Percentiles rank a stretch among this genome's conserved stretches.
These are phyloP conservation scores for Trametes sanguinea DNA, from an alignment of 768 basidiomycete genomes.

Conservation along the genomic window DNA sequence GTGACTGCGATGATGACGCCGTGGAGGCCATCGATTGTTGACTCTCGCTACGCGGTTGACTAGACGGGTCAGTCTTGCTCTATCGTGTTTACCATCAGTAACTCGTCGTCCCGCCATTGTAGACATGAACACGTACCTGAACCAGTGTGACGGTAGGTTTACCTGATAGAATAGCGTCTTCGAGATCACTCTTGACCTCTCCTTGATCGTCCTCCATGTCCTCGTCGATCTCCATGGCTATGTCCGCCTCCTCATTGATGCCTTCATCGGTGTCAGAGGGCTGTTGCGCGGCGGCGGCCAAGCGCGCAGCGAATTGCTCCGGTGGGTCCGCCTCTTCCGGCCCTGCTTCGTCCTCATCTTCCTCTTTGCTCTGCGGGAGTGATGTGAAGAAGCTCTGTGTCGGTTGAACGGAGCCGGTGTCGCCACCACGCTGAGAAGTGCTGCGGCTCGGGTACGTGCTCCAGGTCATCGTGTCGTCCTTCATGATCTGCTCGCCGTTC, in stretches of 20 bases:
- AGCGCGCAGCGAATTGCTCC: constrained; percentile 9
- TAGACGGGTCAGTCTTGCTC: constrained; percentile 29
- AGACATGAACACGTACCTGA: constrained; percentile 15
- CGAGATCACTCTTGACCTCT: constrained; percentile 35
- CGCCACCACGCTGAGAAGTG: constrained; percentile 31
- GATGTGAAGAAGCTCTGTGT: constrained; percentile 20
- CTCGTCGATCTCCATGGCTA: constrained; percentile 40
- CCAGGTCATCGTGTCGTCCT: constrained; percentile 78
- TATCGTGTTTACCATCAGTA: not conserved
- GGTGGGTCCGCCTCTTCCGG: constrained; percentile 33
- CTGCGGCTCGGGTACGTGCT: constrained; percentile 61
- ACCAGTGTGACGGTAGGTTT: constrained; percentile 42
- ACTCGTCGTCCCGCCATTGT: no score
- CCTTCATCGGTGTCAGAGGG: constrained; percentile 16
- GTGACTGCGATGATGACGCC: constrained; percentile 39
- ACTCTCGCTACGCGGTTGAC: constrained; percentile 45
- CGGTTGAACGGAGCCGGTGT: constrained; percentile 19
- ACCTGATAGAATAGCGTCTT: constrained; percentile 44
- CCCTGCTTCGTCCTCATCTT: constrained; percentile 21
- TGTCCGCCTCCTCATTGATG: constrained; percentile 30
- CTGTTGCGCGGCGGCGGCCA: constrained; percentile 15
- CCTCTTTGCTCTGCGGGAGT: constrained; percentile 14
- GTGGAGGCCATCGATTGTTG: constrained; percentile 57
- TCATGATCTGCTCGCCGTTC: constrained; percentile 22
- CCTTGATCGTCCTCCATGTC: constrained; percentile 37